Conservation (phyloP, 192 early-diverging fungal genomes). For the Podila horticola region DNA sequence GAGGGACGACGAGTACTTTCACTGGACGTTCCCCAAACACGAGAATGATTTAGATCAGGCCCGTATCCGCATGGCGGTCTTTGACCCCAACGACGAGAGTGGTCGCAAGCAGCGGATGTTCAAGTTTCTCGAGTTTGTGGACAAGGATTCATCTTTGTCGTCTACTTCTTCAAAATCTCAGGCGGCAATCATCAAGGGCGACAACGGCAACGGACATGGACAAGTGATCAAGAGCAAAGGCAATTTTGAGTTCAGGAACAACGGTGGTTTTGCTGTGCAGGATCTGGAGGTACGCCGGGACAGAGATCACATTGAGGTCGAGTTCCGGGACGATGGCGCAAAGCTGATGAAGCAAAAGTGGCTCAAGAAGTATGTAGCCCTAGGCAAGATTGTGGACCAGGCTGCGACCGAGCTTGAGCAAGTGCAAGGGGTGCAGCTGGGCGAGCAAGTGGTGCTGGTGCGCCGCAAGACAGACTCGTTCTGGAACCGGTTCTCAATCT, state of each 20-base stretch:
- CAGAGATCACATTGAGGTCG: conserved; percentile 13
- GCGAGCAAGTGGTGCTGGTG: conserved; percentile 39
- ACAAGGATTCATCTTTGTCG: not conserved
- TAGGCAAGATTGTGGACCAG: conserved; percentile 30
- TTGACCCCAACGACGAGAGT: conserved; percentile 34
- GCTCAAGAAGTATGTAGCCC: conserved; percentile 30
- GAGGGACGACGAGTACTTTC: conserved; percentile 31
- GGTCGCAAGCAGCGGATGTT: conserved; percentile 12
- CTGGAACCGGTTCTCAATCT: conserved; percentile 22
- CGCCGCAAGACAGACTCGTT: conserved; percentile 20
- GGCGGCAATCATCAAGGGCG: not conserved
- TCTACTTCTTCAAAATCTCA: not conserved
- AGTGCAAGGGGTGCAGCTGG: conserved; percentile 24
- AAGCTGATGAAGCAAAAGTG: conserved; percentile 26
- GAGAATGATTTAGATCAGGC: conserved; percentile 16
- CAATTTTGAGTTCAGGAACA: not conserved
- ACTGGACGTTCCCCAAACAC: conserved; percentile 25
- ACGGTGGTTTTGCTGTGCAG: not conserved
- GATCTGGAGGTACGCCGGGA: conserved; percentile 14
- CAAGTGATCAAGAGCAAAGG: not conserved
- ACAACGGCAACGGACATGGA: not conserved
- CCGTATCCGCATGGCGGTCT: conserved; percentile 29
- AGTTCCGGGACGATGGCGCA: conserved; percentile 32
- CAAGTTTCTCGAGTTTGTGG: conserved; percentile 11
- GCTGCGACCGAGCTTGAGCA: conserved; percentile 38